Base-by-base conservation (phyloP, 225 moss, liverwort and hornwort genomes). In the Climacium dendroides region DNA sequence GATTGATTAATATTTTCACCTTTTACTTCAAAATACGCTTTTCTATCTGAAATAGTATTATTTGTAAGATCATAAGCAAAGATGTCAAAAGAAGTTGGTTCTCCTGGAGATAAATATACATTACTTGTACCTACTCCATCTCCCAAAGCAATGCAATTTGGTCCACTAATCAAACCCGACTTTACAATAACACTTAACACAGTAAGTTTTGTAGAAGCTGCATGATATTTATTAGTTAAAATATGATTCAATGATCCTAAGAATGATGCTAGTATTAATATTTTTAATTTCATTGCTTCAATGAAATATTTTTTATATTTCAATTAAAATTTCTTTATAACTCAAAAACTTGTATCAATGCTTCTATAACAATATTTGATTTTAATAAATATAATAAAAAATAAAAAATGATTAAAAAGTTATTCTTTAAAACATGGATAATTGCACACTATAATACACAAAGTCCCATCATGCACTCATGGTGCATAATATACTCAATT, bases 61-160 rank as follows among this genome's bases (percentile, higher is more conserved):
- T 90, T 91, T 32, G 79, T 72, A 53, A 79, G 74, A 80, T 94
- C 91, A 53, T 79, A 92, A 78, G 91, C 81, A 65, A 90, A 18
- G 24, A 94, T 89, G 23, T 85, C 87, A 73, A 94, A 93, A 29
- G 90, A 81, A 20, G 92, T 89, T 50, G 88, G 34, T 59, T 75
- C 63, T 53, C 90, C 87, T 3, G 88, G 88, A 72, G 70, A 89
- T 34, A 94, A 82, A 30, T 85, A 80, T 26, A 86, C 50, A 30
- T 85, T 87, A 35, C 85, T 93, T 70, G 90, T 87, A 41, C 92
- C 94, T 28, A 94, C 80, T 37, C 94, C 94, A 87, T 93, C 92
- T 79, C 94, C 93, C 25, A 34, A 67, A 20, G 94, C 94, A 79
- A 91, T 74, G 74, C 91, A 94, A 81, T 89, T 90, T 10, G 90